Evolutionary conservation across 2,329 filamentous ascomycete species (phyloP).

Genomic region (Ceratocystis lukuohia): DNA sequence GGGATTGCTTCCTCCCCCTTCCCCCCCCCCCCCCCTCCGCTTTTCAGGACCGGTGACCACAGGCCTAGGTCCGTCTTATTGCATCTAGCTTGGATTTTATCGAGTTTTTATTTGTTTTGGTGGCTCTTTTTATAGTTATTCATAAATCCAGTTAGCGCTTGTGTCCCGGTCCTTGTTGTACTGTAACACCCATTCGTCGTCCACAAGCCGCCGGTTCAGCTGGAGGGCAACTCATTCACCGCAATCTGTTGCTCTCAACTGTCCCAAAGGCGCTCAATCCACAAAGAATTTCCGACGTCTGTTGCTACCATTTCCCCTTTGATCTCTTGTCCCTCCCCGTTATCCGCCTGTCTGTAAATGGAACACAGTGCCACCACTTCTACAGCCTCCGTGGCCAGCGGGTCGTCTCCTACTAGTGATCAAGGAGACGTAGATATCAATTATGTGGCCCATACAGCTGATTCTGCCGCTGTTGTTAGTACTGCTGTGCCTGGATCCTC

Average conservation of each 20-base stretch:
- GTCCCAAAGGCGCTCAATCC: too few relatives aligned
- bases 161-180: neutral
- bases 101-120: neutral
- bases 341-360: neutral
- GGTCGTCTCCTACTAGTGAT: constrained; percentile 9
- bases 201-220: neutral
- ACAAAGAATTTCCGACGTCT: neutral
- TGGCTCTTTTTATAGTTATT: neutral
- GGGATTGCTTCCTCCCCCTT: too few relatives aligned
- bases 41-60: neutral
- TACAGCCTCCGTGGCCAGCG: constrained; percentile 6
- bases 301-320: neutral
- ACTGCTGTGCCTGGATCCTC: neutral
- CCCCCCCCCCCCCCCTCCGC: neutral
- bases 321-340: neutral
- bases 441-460: neutral
- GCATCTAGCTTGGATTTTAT: constrained; percentile 1
- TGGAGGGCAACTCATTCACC: neutral
- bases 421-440: neutral
- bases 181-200: neutral
- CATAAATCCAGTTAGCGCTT: neutral
- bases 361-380: constrained; percentile 10
- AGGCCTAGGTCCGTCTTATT: neutral
- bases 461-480: neutral
- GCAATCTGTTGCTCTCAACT: neutral